phyloP scores from a whole-genome alignment of 2,329 filamentous ascomycete species.

The Alternaria sp. region DNA sequence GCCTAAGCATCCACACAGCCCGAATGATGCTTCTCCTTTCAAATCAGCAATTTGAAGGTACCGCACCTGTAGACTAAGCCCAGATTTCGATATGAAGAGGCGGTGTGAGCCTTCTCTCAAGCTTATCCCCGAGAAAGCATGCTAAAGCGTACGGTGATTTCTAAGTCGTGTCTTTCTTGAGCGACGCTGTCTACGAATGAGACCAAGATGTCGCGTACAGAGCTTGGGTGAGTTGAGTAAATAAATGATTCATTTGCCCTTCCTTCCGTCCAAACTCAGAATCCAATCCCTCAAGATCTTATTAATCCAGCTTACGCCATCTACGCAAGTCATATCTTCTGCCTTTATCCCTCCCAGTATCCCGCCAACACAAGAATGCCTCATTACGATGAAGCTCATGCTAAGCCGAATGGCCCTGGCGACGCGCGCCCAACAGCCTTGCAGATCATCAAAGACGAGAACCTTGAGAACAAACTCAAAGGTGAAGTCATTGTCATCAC shows the following conservation, averaged over 20 bases:
- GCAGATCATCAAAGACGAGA: constrained; percentile 50
- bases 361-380: not conserved
- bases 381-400: constrained; percentile 5
- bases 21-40: too few species aligned
- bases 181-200: not conserved
- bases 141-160: not conserved
- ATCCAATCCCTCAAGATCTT: not conserved
- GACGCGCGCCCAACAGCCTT: constrained; percentile 53
- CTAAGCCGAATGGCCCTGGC: constrained; percentile 42
- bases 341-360: not conserved
- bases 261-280: not conserved
- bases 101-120: not conserved
- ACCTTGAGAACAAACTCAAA: constrained; percentile 39
- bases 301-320: not conserved
- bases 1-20: not conserved
- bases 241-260: not conserved
- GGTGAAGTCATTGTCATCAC: constrained; percentile 40
- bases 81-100: not conserved
- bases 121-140: not conserved
- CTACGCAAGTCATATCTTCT: not conserved
- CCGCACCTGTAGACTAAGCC: not conserved
- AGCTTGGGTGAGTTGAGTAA: not conserved
- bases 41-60: not conserved
- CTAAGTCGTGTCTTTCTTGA: not conserved
- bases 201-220: not conserved